Evolutionary conservation across 2,329 filamentous ascomycete species (phyloP).

Genomic region (Diatrype stigma): DNA sequence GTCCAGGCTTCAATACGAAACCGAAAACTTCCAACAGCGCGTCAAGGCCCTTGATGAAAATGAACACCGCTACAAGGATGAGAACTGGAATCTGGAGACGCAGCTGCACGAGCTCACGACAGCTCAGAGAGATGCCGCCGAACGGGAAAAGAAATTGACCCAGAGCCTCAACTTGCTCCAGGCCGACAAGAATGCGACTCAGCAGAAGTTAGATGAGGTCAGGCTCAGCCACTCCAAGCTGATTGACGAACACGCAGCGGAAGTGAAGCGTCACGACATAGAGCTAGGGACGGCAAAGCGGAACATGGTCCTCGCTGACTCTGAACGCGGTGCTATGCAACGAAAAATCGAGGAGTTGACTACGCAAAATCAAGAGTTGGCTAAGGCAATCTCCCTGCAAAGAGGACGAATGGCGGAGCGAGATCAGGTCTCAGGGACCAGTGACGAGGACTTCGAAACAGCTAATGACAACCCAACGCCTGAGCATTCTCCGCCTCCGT

Average conservation of each 20-base stretch:
- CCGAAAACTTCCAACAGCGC: constrained; percentile 73
- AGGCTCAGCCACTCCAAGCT: constrained; percentile 76
- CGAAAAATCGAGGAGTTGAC: constrained; percentile 84
- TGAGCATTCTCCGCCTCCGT: constrained; percentile 85
- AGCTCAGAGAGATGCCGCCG: constrained; percentile 68
- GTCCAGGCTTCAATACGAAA: constrained; percentile 75
- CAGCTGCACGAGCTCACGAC: constrained; percentile 80
- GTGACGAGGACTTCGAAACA: constrained; percentile 60
- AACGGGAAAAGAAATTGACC: constrained; percentile 77
- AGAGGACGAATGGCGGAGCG: constrained; percentile 64
- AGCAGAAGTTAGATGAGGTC: constrained; percentile 88
- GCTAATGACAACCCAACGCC: constrained; percentile 69
- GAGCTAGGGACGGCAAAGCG: constrained; percentile 82
- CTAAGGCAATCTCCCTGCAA: constrained; percentile 72
- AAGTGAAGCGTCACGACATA: constrained; percentile 80
- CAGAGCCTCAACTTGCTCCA: constrained; percentile 66
- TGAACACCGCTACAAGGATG: constrained; percentile 94
- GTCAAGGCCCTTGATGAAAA: constrained; percentile 84
- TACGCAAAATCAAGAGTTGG: constrained; percentile 86
- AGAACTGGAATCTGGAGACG: constrained; percentile 96
- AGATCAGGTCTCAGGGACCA: constrained; percentile 53
- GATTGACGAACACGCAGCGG: constrained; percentile 71
- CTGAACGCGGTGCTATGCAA: constrained; percentile 73
- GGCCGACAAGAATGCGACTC: constrained; percentile 70
- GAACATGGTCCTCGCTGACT: constrained; percentile 71